phyloP scores from a whole-genome alignment of 352 stramenopile genomes.

The Albugo candida region DNA sequence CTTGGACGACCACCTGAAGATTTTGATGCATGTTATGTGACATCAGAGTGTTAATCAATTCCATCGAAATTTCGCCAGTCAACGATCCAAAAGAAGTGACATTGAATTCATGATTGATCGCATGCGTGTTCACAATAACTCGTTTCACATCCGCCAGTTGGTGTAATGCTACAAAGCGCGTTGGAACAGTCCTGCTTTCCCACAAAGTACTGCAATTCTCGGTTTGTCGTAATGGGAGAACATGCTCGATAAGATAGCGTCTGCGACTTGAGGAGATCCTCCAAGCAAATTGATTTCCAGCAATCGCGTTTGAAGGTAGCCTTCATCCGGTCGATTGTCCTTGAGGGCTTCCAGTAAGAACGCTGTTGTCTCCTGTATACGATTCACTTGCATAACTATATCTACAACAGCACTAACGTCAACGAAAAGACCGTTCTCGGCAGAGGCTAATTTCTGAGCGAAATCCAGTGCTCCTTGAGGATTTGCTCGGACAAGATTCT shows the following conservation, averaged over 20 bases:
- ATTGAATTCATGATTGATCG: conserved; percentile 95
- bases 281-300: conserved; percentile 99
- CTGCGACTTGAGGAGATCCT: conserved; percentile 95
- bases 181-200: conserved; percentile 97
- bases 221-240: conserved; percentile 97
- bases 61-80: conserved; percentile 92
- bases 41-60: conserved; percentile 97
- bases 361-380: conserved; percentile 97
- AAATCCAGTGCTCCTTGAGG: conserved; percentile 95
- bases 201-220: conserved; percentile 95
- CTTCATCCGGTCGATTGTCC: conserved; percentile 97
- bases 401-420: conserved; percentile 98
- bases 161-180: conserved; percentile 98
- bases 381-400: conserved; percentile 98
- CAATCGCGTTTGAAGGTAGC: conserved; percentile 97
- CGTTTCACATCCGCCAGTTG: conserved; percentile 95
- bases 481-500: conserved; percentile 97
- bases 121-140: conserved; percentile 82
- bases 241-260: conserved; percentile 99
- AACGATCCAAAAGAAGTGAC: conserved; percentile 98
- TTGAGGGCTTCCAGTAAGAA: conserved; percentile 99
- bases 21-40: conserved; percentile 94
- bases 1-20: conserved; percentile 98
- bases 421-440: conserved; percentile 87
- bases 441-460: conserved; percentile 94